phyloP scores from a whole-genome alignment of 306 rosid genomes.

The Senna tora region DNA sequence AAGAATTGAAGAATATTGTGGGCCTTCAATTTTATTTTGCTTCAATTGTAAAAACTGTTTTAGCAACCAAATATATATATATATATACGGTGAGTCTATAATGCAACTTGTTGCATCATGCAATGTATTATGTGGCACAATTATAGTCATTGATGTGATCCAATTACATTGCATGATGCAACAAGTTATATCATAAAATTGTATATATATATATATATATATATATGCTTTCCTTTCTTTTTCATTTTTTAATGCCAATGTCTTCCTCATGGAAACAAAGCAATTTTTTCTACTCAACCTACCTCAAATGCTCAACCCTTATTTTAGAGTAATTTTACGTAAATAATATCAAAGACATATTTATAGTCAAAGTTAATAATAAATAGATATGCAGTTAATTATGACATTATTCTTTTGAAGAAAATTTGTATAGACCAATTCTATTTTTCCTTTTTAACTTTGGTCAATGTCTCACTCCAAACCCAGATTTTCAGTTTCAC shows the following conservation, averaged over 20 bases:
- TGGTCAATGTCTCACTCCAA: background rate
- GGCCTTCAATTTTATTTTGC: background rate
- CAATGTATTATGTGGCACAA: too few relatives aligned
- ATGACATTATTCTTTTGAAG: too few relatives aligned
- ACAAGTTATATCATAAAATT: too few relatives aligned
- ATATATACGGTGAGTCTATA: too few relatives aligned
- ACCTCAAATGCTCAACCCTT: background rate
- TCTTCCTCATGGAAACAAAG: background rate
- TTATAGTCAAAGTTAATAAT: too few relatives aligned
- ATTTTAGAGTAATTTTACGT: background rate
- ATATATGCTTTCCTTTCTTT: background rate
- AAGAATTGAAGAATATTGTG: background rate
- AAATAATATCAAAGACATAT: too few relatives aligned
- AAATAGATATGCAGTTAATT: too few relatives aligned
- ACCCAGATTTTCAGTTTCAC: background rate
- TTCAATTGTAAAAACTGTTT: background rate
- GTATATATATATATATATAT: background rate
- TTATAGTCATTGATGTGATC: too few relatives aligned
- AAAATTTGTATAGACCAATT: too few relatives aligned
- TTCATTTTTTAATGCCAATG: background rate
- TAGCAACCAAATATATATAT: background rate
- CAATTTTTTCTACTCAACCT: background rate
- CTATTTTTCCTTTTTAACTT: background rate
- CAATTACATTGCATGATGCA: too few relatives aligned
- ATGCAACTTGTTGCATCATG: too few relatives aligned